Evolutionary conservation across 257 asterid species (phyloP).

Genomic region (Fraxinus cuspidata): DNA sequence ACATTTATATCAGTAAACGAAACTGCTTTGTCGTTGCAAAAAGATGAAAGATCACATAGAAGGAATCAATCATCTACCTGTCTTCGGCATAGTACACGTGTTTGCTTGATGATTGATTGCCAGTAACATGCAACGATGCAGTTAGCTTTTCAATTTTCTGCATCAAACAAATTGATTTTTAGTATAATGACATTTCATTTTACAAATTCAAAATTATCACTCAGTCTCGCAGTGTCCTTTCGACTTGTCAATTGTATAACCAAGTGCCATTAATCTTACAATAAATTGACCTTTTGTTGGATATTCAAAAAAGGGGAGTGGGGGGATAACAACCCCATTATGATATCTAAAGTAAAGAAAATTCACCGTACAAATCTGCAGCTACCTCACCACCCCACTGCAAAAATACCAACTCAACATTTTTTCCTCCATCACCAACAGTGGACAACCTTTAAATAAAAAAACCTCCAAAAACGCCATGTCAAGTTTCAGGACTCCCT

Average conservation of each 20-base stretch:
- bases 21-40: not conserved
- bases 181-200: not conserved
- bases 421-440: not conserved
- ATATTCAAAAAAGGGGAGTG: too few species aligned
- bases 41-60: conserved; percentile 8
- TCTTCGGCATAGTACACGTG: conserved; percentile 78
- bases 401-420: too few species aligned
- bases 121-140: conserved; percentile 57
- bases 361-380: too few species aligned
- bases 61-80: conserved; percentile 47
- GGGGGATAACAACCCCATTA: too few species aligned
- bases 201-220: not conserved
- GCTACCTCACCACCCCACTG: too few species aligned
- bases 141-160: conserved; percentile 82
- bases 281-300: too few species aligned
- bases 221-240: not conserved
- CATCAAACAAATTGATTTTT: conserved; percentile 24
- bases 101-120: conserved; percentile 47
- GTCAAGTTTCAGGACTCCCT: not conserved
- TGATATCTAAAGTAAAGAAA: too few species aligned
- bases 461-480: not conserved
- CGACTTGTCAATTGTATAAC: not conserved
- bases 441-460: not conserved
- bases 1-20: not conserved
- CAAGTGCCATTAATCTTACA: too few species aligned